Percentiles rank a stretch among this genome's conserved stretches.
Evolutionary conservation across 2,329 filamentous ascomycete genomes (phyloP).

Genomic region (Ambrosiella cleistominuta): DNA sequence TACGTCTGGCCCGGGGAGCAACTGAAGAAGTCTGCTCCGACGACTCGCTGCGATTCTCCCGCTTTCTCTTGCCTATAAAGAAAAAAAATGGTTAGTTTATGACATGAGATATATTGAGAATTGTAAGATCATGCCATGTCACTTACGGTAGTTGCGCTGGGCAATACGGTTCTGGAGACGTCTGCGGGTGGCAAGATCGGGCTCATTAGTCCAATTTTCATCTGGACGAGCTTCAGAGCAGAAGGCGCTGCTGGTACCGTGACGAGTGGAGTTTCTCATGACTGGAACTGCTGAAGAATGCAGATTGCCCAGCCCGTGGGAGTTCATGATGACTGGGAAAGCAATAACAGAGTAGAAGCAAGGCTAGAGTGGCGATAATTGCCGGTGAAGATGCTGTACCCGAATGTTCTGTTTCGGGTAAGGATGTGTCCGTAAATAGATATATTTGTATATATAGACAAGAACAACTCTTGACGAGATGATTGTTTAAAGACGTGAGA

Average conservation of each 20-base stretch:
- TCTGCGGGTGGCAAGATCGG: constrained; percentile 78
- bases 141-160: constrained; percentile 59
- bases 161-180: constrained; percentile 62
- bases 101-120: background rate
- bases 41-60: background rate
- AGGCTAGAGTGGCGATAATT: too few species aligned
- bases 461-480: too few species aligned
- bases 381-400: too few species aligned
- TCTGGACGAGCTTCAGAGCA: constrained; percentile 87
- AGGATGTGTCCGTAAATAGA: too few species aligned
- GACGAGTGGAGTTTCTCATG: background rate
- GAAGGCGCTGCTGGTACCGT: constrained; percentile 64
- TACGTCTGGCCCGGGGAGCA: background rate
- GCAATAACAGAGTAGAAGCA: background rate
- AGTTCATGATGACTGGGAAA: background rate
- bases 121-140: constrained; percentile 41
- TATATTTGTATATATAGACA: too few species aligned
- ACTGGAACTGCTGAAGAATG: background rate
- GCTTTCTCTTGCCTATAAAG: constrained; percentile 7
- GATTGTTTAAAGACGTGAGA: too few species aligned
- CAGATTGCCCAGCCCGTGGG: background rate
- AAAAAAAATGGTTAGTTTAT: background rate
- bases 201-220: constrained; percentile 99
- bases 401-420: too few species aligned
- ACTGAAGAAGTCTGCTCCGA: too few species aligned